Conservation (phyloP, 2,329 filamentous ascomycete species). For the Colletotrichum abscissum region DNA sequence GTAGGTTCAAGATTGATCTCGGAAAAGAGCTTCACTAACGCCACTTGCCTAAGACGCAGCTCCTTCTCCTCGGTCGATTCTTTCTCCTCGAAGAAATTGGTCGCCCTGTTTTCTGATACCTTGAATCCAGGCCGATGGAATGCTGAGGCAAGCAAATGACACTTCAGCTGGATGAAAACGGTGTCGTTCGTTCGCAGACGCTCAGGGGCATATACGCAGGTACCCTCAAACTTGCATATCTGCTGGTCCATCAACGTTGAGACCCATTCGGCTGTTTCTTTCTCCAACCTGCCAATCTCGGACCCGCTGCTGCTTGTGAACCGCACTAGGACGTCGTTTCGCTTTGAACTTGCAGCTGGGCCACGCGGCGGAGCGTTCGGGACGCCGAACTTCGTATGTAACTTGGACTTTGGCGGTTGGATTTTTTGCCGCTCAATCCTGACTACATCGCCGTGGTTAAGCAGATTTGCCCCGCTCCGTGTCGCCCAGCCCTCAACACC, state of each 20-base stretch:
- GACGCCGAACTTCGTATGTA: conserved; percentile 53
- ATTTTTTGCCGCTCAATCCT: conserved; percentile 88
- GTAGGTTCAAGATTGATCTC: conserved; percentile 87
- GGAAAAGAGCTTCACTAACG: conserved; percentile 87
- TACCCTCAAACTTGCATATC: conserved; percentile 87
- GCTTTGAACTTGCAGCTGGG: conserved; percentile 67
- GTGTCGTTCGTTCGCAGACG: conserved; percentile 90
- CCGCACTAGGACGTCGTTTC: conserved; percentile 88
- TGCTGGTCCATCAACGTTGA: conserved; percentile 92
- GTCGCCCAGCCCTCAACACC: conserved; percentile 94
- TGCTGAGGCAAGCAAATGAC: conserved; percentile 78
- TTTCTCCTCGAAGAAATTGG: conserved; percentile 82
- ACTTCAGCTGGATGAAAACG: conserved; percentile 88
- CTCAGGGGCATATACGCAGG: conserved; percentile 90
- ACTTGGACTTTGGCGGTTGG: conserved; percentile 64
- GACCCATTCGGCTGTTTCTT: conserved; percentile 91
- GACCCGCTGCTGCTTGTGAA: conserved; percentile 84
- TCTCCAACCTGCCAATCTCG: conserved; percentile 88
- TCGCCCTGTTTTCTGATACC: conserved; percentile 75
- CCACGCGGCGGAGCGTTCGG: conserved; percentile 47
- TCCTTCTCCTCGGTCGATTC: conserved; percentile 89
- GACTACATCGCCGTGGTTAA: conserved; percentile 86
- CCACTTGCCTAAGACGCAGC: conserved; percentile 85
- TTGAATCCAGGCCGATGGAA: conserved; percentile 76
- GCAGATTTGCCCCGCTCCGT: conserved; percentile 77